Evolutionary conservation across 352 stramenopile genomes (phyloP).

Genomic region (Globisporangium cederbergense): DNA sequence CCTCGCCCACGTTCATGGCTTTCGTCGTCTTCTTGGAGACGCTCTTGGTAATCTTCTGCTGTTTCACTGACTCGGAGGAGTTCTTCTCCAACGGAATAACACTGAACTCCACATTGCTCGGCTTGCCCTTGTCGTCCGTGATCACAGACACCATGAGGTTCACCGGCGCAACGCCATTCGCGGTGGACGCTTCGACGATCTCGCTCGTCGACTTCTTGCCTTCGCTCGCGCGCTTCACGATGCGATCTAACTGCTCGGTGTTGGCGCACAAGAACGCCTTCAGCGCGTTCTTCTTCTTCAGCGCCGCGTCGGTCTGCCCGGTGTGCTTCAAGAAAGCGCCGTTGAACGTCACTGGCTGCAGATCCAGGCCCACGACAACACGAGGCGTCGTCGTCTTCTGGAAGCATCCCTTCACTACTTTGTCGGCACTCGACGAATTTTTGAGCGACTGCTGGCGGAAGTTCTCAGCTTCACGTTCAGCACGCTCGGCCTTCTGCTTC

Average conservation of each 20-base stretch:
- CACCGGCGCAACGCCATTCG: conserved; percentile 25
- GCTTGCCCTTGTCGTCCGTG: conserved; percentile 41
- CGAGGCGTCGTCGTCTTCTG: conserved; percentile 59
- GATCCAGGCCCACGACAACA: conserved; percentile 50
- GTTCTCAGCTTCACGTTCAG: conserved; percentile 46
- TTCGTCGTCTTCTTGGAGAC: conserved; percentile 8
- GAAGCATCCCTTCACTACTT: conserved; percentile 45
- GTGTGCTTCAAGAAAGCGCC: conserved; percentile 51
- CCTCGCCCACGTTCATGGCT: neutral
- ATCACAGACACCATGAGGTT: conserved; percentile 53
- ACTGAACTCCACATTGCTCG: conserved; percentile 61
- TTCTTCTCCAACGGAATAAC: conserved; percentile 31
- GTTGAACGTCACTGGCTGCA: conserved; percentile 62
- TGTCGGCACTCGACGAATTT: conserved; percentile 21
- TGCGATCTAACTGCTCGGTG: conserved; percentile 33
- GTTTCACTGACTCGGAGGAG: neutral
- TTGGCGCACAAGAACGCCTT: conserved; percentile 48
- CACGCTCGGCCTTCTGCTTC: conserved; percentile 55
- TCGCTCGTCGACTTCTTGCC: conserved; percentile 43
- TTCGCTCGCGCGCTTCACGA: conserved; percentile 41
- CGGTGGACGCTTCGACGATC: conserved; percentile 27
- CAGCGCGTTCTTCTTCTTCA: conserved; percentile 63
- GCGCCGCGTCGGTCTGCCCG: conserved; percentile 34
- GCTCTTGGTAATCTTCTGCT: conserved; percentile 3
- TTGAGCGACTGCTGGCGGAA: conserved; percentile 37